Base-by-base conservation (phyloP, 768 basidiomycete species). In the Trametes cinnabarina region DNA sequence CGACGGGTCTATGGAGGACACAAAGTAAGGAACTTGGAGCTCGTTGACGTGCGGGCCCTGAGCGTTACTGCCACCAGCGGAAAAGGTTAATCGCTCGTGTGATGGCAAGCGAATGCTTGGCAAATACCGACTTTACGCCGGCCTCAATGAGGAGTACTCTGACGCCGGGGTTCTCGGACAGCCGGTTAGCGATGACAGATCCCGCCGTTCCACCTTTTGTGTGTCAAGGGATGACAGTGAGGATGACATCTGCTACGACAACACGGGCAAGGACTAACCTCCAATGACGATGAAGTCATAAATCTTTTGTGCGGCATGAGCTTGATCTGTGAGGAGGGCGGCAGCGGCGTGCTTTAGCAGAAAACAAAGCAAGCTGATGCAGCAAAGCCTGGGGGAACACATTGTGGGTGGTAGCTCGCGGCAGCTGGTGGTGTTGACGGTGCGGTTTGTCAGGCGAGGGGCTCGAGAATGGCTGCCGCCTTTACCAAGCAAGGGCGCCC, bases 271-370 rank as follows among this genome's bases (percentile, higher is more conserved):
- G 12, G 30, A 32, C 30, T 32, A 12, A 3, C 37, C 37, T 35
- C 76, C 77, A 14, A 72, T 70, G 56, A 77, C 70, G 52, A 78
- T 69, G 58, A 72, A 77, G 67, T 77, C 77, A 57, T 73, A 79
- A 8, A 11, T 42, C 35, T 32, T 32, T 12, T 32, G 30, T 32
- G 30, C 30, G 30, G 12, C 30, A 12, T 32, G 30, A 32, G 30
- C 12, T 12, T 32, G 30, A 12, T 32, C 30, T 32, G 30, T 32
- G 30, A 32, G 30, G 6, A 32, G 30, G 30, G 30, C 30, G 7
- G 7, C 30, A 32, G 30, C 30, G 30, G 30, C 30, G 30, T 32
- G 30, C 30, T 32, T 6, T 6, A 32, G 12, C 30, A 32, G 30
- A 12, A 6, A 6, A 32, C 6, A 32, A 32, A 32, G 30, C n/a